Conservation (phyloP, 371 early-diverging fungal genomes). For the Zopfochytrium polystomum region DNA sequence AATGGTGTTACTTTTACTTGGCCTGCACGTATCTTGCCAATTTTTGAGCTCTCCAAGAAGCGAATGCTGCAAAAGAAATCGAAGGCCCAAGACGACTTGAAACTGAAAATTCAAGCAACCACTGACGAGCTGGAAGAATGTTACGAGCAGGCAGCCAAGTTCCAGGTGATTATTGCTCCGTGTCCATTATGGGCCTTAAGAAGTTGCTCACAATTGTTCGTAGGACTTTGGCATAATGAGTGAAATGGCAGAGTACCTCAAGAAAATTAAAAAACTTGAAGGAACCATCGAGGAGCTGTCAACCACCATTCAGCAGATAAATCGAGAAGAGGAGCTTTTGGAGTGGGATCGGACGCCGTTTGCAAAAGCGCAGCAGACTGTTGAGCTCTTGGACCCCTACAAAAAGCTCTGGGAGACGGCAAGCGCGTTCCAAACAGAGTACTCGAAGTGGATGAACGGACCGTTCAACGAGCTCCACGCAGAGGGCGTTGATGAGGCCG, state of each 20-base stretch:
- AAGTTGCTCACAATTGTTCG: background rate
- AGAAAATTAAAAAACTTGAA: constrained; percentile 48
- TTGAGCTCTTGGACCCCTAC: constrained; percentile 51
- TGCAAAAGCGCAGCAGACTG: constrained; percentile 42
- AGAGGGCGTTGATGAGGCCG: constrained; percentile 46
- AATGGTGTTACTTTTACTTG: constrained; percentile 58
- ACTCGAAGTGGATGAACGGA: constrained; percentile 55
- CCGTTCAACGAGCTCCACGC: constrained; percentile 46
- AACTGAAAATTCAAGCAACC: constrained; percentile 43
- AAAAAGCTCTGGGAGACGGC: constrained; percentile 54
- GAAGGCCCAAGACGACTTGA: constrained; percentile 56
- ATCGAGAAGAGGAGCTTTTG: constrained; percentile 53
- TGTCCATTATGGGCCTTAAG: background rate
- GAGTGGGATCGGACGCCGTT: constrained; percentile 57
- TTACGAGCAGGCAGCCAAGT: constrained; percentile 46
- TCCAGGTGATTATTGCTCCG: constrained; percentile 32
- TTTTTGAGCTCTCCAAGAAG: constrained; percentile 52
- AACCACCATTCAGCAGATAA: constrained; percentile 41
- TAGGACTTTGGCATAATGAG: constrained; percentile 53
- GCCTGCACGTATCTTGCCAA: constrained; percentile 51
- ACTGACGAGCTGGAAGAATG: constrained; percentile 49
- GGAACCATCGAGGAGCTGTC: constrained; percentile 37
- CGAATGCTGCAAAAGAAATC: constrained; percentile 51
- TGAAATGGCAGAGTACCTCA: constrained; percentile 52
- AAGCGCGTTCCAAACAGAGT: constrained; percentile 46